These are phyloP conservation scores for Xylaria curta DNA, from an alignment of 495 filamentous ascomycete species.

Conservation along the genomic window DNA sequence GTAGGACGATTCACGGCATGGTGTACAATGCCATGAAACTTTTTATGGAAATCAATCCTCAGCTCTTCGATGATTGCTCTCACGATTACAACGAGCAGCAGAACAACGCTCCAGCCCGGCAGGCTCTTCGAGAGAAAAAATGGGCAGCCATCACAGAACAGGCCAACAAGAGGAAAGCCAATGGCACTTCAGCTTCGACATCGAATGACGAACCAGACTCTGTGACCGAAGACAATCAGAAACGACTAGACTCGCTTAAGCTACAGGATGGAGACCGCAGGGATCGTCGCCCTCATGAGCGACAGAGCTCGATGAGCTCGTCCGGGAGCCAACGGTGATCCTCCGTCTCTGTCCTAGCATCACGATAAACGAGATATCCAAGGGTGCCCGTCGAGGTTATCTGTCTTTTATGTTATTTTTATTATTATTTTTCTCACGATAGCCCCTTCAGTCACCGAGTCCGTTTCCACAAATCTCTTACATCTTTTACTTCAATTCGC, in stretches of 20 bases:
- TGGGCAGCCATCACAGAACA: conserved; percentile 87
- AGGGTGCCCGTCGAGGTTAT: conserved; percentile 10
- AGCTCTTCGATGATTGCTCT: conserved; percentile 97
- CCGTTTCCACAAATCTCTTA: conserved; percentile 38
- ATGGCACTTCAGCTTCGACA: conserved; percentile 44
- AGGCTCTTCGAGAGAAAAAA: conserved; percentile 75
- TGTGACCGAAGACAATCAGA: conserved; percentile 80
- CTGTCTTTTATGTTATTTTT: conserved; percentile 15
- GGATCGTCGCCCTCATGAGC: conserved; percentile 56
- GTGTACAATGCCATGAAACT: conserved; percentile 99
- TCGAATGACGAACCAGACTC: conserved; percentile 73
- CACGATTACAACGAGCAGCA: conserved; percentile 98
- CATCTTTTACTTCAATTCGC: conserved; percentile 38
- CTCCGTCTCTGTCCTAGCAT: conserved; percentile 9
- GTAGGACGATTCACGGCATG: conserved; percentile 98
- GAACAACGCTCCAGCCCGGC: conserved; percentile 80
- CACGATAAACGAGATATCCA: conserved; percentile 9
- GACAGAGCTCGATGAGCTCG: conserved; percentile 58
- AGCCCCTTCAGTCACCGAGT: conserved; percentile 33
- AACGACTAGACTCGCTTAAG: conserved; percentile 81
- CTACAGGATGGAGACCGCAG: conserved; percentile 69
- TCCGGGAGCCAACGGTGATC: conserved; percentile 55
- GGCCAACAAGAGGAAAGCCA: conserved; percentile 65
- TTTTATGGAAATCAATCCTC: conserved; percentile 99
- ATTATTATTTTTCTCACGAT: conserved; percentile 32